Percentiles rank a stretch among this genome's conserved stretches.
phyloP scores from a whole-genome alignment of 164 flowering plant species.

The Euptelea pleiosperma region DNA sequence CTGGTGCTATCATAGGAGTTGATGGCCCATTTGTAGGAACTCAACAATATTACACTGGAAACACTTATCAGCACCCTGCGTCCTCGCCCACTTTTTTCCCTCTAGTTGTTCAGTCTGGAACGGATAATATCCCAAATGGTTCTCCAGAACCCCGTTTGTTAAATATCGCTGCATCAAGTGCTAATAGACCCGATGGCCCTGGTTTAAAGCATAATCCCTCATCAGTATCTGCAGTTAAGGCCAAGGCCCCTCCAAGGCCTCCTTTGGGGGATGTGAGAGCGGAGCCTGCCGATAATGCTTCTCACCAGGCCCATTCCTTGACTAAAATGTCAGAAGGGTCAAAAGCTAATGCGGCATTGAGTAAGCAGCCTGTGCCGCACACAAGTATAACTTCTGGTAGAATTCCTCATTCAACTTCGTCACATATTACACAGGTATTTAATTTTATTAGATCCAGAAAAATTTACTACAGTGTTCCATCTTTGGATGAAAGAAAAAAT shows the following conservation, averaged over 20 bases:
- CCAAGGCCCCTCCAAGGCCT: slow-evolving; percentile 25
- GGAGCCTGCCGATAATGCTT: slow-evolving; percentile 15
- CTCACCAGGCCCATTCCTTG: slow-evolving; percentile 28
- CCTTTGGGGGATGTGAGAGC: slow-evolving; percentile 16
- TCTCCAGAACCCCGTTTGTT: slow-evolving; percentile 30
- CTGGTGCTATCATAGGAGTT: slow-evolving; percentile 70
- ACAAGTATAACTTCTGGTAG: slow-evolving; percentile 30
- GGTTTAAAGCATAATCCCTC: slow-evolving; percentile 35
- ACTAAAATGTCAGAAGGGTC: slow-evolving; percentile 33
- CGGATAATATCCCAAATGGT: slow-evolving; percentile 40
- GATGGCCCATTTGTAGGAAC: slow-evolving; percentile 58
- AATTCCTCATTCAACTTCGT: slow-evolving; percentile 29
- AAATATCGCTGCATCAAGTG: slow-evolving; percentile 27
- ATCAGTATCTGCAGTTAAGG: slow-evolving; percentile 34
- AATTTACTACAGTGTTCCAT: no score
- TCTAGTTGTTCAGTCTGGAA: slow-evolving; percentile 38
- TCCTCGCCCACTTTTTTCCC: slow-evolving; percentile 57
- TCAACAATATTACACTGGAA: slow-evolving; percentile 54
- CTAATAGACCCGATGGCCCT: no score
- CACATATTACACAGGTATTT: slow-evolving; percentile 47
- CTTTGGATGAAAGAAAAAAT: no score
- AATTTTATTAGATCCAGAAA: no score
- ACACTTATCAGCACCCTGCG: slow-evolving; percentile 46
- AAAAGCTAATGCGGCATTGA: slow-evolving; percentile 30
- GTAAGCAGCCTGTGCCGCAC: slow-evolving; percentile 32